These are phyloP conservation scores for Pseudogymnoascus sp. DNA, from an alignment of 2,329 filamentous ascomycete species.

Conservation along the genomic window DNA sequence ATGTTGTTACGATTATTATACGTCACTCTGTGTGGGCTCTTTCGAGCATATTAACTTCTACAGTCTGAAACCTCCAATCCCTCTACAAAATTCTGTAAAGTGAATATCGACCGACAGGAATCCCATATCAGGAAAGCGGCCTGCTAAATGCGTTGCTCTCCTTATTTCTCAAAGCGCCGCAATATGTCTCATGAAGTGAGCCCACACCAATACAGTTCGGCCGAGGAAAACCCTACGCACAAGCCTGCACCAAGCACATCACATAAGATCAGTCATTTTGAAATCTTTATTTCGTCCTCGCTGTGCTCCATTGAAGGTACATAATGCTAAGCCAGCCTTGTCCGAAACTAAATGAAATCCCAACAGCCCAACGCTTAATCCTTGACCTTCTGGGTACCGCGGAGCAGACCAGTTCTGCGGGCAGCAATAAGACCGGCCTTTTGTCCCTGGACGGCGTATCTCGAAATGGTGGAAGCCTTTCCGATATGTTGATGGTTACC, in stretches of 20 bases:
- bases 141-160: background rate
- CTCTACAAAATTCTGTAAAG: background rate
- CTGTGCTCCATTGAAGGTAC: constrained; percentile 28
- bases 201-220: background rate
- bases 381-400: constrained; percentile 99
- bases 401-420: constrained; percentile 98
- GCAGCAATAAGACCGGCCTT: constrained; percentile 99
- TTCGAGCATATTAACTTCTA: background rate
- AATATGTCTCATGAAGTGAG: background rate
- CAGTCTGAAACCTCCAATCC: background rate
- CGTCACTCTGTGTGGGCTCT: background rate
- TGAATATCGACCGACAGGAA: background rate
- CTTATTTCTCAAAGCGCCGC: background rate
- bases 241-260: background rate
- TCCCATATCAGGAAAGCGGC: background rate
- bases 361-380: constrained; percentile 50
- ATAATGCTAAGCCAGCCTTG: constrained; percentile 29
- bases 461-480: constrained; percentile 99
- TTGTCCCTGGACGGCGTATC: constrained; percentile 96
- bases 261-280: constrained; percentile 10
- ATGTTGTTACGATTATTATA: background rate
- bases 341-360: constrained; percentile 28
- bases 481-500: constrained; percentile 99
- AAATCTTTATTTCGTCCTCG: constrained; percentile 26
- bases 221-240: background rate